Percentiles rank a stretch among this genome's conserved stretches.
Evolutionary conservation across 257 asterid species (phyloP).

Genomic region (Prunella vulgaris): DNA sequence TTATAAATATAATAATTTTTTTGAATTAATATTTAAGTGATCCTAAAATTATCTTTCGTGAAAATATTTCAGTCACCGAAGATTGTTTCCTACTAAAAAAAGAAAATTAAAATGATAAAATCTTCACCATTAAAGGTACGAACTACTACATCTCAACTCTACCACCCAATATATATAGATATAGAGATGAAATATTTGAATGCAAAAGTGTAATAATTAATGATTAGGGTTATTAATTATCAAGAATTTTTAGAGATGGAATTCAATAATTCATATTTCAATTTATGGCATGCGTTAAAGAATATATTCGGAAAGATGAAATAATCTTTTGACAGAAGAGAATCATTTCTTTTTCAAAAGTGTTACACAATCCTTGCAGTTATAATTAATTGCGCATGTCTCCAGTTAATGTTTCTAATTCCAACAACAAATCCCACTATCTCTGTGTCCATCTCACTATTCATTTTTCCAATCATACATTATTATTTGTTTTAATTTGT

Average conservation of each 20-base stretch:
- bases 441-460: background rate
- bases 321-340: constrained; percentile 23
- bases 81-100: no score
- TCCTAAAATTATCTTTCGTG: no score
- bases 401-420: constrained; percentile 17
- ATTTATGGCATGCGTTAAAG: constrained; percentile 36
- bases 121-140: no score
- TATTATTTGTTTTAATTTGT: no score
- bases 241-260: background rate
- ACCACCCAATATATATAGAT: no score
- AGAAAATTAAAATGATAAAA: no score
- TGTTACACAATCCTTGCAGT: background rate
- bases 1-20: no score
- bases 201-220: background rate
- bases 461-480: no score
- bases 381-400: constrained; percentile 22
- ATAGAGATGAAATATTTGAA: background rate
- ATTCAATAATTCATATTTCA: background rate
- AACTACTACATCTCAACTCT: no score
- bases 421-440: constrained; percentile 8
- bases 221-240: background rate
- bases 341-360: constrained; percentile 7
- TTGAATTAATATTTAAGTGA: no score
- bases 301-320: constrained; percentile 19
- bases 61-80: no score